phyloP scores from a whole-genome alignment of 176 grass and related monocot genomes.

The Aegilops bicornis region DNA sequence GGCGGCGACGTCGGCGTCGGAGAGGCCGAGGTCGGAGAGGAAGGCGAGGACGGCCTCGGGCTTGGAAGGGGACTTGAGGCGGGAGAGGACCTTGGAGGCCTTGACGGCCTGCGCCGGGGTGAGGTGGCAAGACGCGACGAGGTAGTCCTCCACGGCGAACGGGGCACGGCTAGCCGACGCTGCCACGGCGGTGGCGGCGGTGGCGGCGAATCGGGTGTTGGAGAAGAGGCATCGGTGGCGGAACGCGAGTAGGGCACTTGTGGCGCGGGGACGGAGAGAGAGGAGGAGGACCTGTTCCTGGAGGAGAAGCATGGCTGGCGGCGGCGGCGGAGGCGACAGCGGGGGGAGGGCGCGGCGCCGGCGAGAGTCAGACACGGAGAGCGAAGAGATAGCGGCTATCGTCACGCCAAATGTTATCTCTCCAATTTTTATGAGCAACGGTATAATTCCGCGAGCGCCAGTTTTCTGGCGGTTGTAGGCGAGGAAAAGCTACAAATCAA shows the following conservation, averaged over 20 bases:
- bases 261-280: neutral
- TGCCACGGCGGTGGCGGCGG: neutral
- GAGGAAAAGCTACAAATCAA: no score
- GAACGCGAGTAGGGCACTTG: neutral
- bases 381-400: neutral
- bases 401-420: neutral
- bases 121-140: constrained; percentile 47
- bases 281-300: constrained; percentile 9
- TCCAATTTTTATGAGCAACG: no score
- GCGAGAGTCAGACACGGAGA: neutral
- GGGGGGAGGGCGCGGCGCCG: neutral
- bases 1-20: constrained; percentile 33
- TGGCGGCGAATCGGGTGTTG: neutral
- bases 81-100: constrained; percentile 37
- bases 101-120: constrained; percentile 30
- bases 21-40: constrained; percentile 47
- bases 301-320: constrained; percentile 35
- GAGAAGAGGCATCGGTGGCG: constrained; percentile 9
- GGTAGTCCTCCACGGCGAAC: constrained; percentile 41
- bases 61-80: constrained; percentile 51
- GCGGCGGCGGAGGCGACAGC: neutral
- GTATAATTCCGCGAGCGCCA: no score
- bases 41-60: constrained; percentile 59
- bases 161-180: neutral
- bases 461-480: no score